Base-by-base conservation (phyloP, 2,329 filamentous ascomycete genomes). In the Exophiala sp. region DNA sequence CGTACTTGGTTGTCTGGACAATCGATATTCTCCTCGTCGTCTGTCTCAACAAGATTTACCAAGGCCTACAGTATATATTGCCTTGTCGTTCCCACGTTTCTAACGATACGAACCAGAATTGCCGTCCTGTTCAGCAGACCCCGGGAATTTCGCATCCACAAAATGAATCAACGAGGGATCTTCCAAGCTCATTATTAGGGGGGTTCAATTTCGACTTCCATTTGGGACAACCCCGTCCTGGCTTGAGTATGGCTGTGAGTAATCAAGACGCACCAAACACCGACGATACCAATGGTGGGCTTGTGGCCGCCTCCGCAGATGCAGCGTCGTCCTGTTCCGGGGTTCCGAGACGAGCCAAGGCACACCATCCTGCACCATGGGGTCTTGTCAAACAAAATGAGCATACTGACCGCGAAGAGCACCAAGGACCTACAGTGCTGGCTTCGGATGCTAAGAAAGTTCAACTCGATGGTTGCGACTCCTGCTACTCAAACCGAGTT, bases 121-220 rank as follows among this genome's bases (percentile, higher is more conserved):
- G 41, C 6, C 30, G 35, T 5, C 39, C 32, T 34, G 29, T 16
- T 39, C 40, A 45, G n/a, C 21, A 4, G 19, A 4, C 35, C 13
- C 14, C 7, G 6, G 7, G n/a, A 13, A 13, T n/a, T n/a, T n/a
- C 11, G 11, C n/a, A 13, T n/a, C 3, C 29, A 9, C 3, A 32
- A 3, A 32, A n/a, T 7, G 29, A 32, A 13, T 7, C 11, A 32
- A n/a, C 29, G 19, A 22, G n/a, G 9, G 10, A 24, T 24, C 19
- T 7, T 10, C 14, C 38, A 9, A 9, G 9, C n/a, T 22, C 38
- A 24, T 23, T 21, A 14, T 7, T 30, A 7, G 34, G 30, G 22
- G 29, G 27, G 27, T 10, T 37, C n/a, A 14, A 16, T 34, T 48
- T 52, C 14, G 50, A 48, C 18, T 48, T 52, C 13, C 34, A 44